These are phyloP conservation scores for Schizonepeta tenuifolia DNA, from an alignment of 257 asterid species.

Conservation along the genomic window DNA sequence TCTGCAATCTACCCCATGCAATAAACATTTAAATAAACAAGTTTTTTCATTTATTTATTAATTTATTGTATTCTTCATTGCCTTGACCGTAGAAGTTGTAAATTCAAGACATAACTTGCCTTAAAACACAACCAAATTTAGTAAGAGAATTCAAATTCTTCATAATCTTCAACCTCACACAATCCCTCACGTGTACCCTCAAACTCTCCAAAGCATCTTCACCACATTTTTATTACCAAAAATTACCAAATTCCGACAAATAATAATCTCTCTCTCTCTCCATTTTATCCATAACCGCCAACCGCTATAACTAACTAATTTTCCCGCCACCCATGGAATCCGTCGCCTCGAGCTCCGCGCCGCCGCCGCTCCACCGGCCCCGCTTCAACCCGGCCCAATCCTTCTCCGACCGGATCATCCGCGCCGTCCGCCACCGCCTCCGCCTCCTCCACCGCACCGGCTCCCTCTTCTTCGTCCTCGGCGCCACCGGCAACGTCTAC, in stretches of 20 bases:
- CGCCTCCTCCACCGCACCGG: conserved; percentile 89
- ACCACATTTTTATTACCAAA: conserved; percentile 32
- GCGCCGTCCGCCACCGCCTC: conserved; percentile 86
- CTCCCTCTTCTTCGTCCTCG: conserved; percentile 72
- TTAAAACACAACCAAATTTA: conserved; percentile 41
- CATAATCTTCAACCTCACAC: conserved; percentile 43
- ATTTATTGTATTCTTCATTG: not conserved
- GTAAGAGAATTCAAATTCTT: conserved; percentile 31
- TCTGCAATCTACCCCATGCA: too few relatives aligned
- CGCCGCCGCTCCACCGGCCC: conserved; percentile 35
- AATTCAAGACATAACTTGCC: conserved; percentile 45
- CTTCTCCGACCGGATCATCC: conserved; percentile 65
- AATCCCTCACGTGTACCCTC: conserved; percentile 78
- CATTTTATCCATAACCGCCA: conserved; percentile 12
- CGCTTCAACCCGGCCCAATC: conserved; percentile 51
- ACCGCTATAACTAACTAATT: conserved; percentile 33
- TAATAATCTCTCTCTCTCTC: not conserved
- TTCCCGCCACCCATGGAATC: conserved; percentile 54
- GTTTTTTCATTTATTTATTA: too few relatives aligned
- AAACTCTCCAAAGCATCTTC: conserved; percentile 63
- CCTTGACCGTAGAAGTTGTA: not conserved
- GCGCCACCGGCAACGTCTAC: conserved; percentile 93
- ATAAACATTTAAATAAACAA: too few relatives aligned
- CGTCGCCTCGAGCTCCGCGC: conserved; percentile 55
- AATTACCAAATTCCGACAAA: not conserved